A percentile compares a stretch with the other conserved stretches of the same genome.
phyloP scores from a whole-genome alignment of 768 basidiomycete species.

The Lentinula sp. region DNA sequence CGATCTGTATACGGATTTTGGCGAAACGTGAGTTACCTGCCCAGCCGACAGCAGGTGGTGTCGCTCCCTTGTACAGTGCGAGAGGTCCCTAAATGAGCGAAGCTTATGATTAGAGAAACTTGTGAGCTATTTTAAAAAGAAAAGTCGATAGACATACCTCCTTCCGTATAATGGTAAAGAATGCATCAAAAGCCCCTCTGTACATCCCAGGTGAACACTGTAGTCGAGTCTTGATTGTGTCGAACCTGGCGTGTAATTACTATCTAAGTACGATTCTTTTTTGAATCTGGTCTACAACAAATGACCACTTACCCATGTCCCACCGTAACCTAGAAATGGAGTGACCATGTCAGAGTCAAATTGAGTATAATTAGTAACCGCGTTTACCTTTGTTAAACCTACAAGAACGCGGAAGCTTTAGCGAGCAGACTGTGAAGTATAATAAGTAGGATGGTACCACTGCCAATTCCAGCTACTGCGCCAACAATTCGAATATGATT shows the following conservation, averaged over 20 bases:
- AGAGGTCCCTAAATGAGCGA: constrained; percentile 38
- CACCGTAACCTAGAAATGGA: constrained; percentile 48
- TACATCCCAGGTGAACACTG: constrained; percentile 66
- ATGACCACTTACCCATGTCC: constrained; percentile 49
- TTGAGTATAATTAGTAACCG: not conserved
- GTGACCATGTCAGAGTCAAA: not conserved
- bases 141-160: constrained; percentile 36
- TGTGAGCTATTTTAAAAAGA: constrained; percentile 4
- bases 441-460: constrained; percentile 35
- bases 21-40: constrained; percentile 18
- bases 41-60: constrained; percentile 70
- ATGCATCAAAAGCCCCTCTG: constrained; percentile 52
- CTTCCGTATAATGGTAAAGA: constrained; percentile 49
- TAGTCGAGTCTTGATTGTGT: constrained; percentile 68
- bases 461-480: constrained; percentile 53
- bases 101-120: not conserved
- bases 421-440: not conserved
- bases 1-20: not conserved
- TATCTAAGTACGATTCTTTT: not conserved
- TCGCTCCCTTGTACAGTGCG: constrained; percentile 71
- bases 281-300: not conserved
- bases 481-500: constrained; percentile 46
- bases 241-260: constrained; percentile 39
- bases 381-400: constrained; percentile 47
- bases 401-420: not conserved